phyloP scores from a whole-genome alignment of 495 filamentous ascomycete species.

The Podospora didyma region DNA sequence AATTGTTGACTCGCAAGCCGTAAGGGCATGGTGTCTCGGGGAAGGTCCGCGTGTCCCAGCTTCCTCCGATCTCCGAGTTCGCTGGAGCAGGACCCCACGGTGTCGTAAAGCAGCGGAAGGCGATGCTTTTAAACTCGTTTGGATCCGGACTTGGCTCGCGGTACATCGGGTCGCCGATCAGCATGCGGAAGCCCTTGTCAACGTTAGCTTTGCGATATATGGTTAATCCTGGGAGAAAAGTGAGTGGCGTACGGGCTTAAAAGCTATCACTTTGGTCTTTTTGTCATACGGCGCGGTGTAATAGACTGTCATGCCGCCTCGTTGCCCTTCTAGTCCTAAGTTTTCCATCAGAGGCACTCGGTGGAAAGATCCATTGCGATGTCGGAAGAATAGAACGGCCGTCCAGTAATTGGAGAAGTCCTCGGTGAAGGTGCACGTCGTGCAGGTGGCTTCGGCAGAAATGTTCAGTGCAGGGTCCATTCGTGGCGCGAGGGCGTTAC shows the following conservation, averaged over 20 bases:
- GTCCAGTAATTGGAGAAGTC: slow-evolving; percentile 39
- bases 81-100: slow-evolving; percentile 13
- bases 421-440: slow-evolving; percentile 27
- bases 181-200: slow-evolving; percentile 56
- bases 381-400: slow-evolving; percentile 30
- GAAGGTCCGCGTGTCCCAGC: slow-evolving; percentile 10
- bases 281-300: slow-evolving; percentile 33
- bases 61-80: slow-evolving; percentile 11
- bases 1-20: slow-evolving; percentile 21
- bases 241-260: slow-evolving; percentile 31
- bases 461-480: slow-evolving; percentile 21
- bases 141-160: slow-evolving; percentile 12
- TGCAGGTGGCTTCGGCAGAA: slow-evolving; percentile 23
- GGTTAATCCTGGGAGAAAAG: too few relatives aligned
- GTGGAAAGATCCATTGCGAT: slow-evolving; percentile 32
- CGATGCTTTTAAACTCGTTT: slow-evolving; percentile 11
- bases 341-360: slow-evolving; percentile 26
- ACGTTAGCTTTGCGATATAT: too few relatives aligned
- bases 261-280: slow-evolving; percentile 35
- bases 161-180: slow-evolving; percentile 56
- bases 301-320: slow-evolving; percentile 37
- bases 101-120: slow-evolving; percentile 14
- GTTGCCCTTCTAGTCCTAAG: slow-evolving; percentile 5
- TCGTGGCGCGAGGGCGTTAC: slow-evolving; percentile 21
- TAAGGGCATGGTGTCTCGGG: slow-evolving; percentile 11